Evolutionary conservation across 257 asterid genomes (phyloP), one percentile per base, ranked within the genome.

Genomic region (Petunia axillaris): DNA sequence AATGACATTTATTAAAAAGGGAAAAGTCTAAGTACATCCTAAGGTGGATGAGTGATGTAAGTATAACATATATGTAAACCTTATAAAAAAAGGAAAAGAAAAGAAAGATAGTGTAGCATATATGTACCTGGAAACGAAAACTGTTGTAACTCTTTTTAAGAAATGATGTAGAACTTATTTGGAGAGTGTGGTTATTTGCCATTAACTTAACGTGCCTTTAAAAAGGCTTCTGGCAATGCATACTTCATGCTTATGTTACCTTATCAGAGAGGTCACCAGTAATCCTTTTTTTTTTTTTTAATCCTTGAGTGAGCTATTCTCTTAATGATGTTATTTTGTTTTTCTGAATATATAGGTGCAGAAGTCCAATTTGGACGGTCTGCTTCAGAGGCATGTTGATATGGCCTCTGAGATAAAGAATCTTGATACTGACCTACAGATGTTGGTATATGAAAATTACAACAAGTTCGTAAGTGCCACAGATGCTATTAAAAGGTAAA

Each of bases 341-440:
- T 71, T 71, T 71, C 44, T 48, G 77, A 50, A 71, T 50, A 25
- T 76, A 65, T 80, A 96, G 99, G 96, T 92, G 16, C 98, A 96
- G 91, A 96, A 96, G 83, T 88, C 98, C 82, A 91, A 90, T 82
- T 82, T 96, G 93, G 99, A 94, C 87, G 96, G 97, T 46, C 89
- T 96, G 85, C 97, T 96, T 64, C 97, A 94, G 80, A 96, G 91
- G 88, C 99, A 96, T 89, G 99, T 96, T 73, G 98, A 94, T 87
- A 94, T 94, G 98, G 98, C 98, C 81, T 92, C 99, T 63, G 98
- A 96, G 90, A 94, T 94, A 70, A 96, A 96, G 83, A 96, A 96
- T 89, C 97, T 96, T 5, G 98, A 94, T 81, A 96, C 99, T 10
- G 99, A 96, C 92, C 85, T 96, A 87, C 99, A 96, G 85, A 96